Evolutionary conservation across 192 early-diverging fungal genomes (phyloP).

Genomic region (Coemansia sp.): DNA sequence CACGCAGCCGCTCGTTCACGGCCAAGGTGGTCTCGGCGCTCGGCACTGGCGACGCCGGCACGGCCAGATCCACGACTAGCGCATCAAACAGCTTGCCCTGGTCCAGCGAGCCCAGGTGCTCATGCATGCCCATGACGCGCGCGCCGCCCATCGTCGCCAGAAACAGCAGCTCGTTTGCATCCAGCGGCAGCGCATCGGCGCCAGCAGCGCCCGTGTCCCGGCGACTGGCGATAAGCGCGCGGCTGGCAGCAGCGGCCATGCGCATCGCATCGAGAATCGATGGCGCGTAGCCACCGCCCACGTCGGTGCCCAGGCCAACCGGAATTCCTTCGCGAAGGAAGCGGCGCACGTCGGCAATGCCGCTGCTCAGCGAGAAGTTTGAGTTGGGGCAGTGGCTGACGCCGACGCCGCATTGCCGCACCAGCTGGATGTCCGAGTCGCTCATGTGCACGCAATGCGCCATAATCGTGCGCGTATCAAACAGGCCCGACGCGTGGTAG

Average conservation of each 20-base stretch:
- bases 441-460: constrained; percentile 91
- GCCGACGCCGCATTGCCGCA: constrained; percentile 64
- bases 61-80: constrained; percentile 71
- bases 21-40: constrained; percentile 16
- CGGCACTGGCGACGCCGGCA: constrained; percentile 51
- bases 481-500: constrained; percentile 70
- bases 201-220: constrained; percentile 15
- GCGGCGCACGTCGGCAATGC: constrained; percentile 74
- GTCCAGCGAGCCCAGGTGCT: constrained; percentile 76
- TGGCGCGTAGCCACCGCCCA: constrained; percentile 82
- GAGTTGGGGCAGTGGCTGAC: constrained; percentile 90
- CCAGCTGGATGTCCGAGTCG: constrained; percentile 63
- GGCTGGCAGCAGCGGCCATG: constrained; percentile 68
- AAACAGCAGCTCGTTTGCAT: constrained; percentile 71
- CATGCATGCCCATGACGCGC: constrained; percentile 65
- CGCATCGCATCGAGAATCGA: constrained; percentile 87
- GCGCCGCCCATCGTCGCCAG: constrained; percentile 92
- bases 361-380: constrained; percentile 82
- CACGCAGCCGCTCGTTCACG: constrained; percentile 4
- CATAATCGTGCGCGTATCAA: constrained; percentile 75
- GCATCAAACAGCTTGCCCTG: constrained; percentile 92
- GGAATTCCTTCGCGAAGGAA: constrained; percentile 69
- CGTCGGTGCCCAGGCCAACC: constrained; percentile 92
- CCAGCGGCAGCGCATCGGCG: constrained; percentile 51
- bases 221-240: constrained; percentile 48